Percentiles rank a stretch among this genome's conserved stretches.
Evolutionary conservation across 2,329 filamentous ascomycete species (phyloP).

Genomic region (Exophiala calicioides): DNA sequence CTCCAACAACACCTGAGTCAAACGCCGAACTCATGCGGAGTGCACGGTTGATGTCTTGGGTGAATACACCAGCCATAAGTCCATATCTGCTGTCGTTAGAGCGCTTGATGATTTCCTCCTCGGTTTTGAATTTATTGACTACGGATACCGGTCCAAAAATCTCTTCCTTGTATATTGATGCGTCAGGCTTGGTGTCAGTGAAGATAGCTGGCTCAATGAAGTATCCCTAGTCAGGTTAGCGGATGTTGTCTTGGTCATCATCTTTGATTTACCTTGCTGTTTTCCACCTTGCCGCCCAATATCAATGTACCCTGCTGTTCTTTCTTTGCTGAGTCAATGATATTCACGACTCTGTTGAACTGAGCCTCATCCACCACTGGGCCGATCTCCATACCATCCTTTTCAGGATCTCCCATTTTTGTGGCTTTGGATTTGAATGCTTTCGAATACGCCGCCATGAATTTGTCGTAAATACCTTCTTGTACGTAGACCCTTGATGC

Average conservation of each 20-base stretch:
- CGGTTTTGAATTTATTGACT: conserved; percentile 39
- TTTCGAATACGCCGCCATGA: conserved; percentile 44
- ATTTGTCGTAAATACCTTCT: conserved; percentile 60
- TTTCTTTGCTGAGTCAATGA: conserved; percentile 43
- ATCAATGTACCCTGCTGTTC: conserved; percentile 43
- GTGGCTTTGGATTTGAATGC: conserved; percentile 37
- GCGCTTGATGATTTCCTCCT: conserved; percentile 39
- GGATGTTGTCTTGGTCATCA: too few species aligned
- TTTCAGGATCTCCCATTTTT: conserved; percentile 64
- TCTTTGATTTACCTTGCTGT: too few species aligned
- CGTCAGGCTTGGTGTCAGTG: conserved; percentile 33
- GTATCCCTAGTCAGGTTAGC: too few species aligned
- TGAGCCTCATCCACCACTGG: conserved; percentile 47
- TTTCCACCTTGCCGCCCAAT: conserved; percentile 41
- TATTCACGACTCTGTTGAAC: conserved; percentile 44
- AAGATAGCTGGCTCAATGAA: conserved; percentile 42
- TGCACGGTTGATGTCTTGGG: conserved; percentile 40
- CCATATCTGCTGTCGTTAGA: conserved; percentile 45
- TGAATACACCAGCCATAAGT: conserved; percentile 45
- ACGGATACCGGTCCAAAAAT: conserved; percentile 46
- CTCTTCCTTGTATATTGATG: conserved; percentile 41
- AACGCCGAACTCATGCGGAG: conserved; percentile 43
- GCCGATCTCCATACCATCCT: conserved; percentile 52
- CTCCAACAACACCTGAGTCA: conserved; percentile 47
- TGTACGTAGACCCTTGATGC: conserved; percentile 64